phyloP scores from a whole-genome alignment of 2,329 filamentous ascomycete species.

The Metarhizium brunneum region DNA sequence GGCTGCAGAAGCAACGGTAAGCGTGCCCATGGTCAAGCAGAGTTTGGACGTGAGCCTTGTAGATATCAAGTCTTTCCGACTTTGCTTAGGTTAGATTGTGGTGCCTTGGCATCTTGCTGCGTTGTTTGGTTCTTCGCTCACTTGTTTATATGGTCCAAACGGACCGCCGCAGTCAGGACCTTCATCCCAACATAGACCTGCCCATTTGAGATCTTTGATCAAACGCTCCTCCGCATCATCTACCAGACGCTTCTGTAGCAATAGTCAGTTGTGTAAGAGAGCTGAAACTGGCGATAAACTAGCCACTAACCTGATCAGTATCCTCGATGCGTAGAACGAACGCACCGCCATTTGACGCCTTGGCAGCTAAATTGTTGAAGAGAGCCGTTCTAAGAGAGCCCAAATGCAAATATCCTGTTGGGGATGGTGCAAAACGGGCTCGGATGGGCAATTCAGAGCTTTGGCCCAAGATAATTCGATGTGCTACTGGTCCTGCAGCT shows the following conservation, averaged over 20 bases:
- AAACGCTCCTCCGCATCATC: conserved; percentile 69
- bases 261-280: background rate
- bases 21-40: conserved; percentile 65
- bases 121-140: conserved; percentile 25
- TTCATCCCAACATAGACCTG: conserved; percentile 89
- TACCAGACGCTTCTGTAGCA: conserved; percentile 64
- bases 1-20: conserved; percentile 87
- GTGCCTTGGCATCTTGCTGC: background rate
- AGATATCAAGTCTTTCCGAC: conserved; percentile 70
- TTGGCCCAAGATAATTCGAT: conserved; percentile 24
- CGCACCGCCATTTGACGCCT: conserved; percentile 68
- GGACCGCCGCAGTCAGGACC: conserved; percentile 75
- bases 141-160: conserved; percentile 79
- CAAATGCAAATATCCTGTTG: conserved; percentile 86
- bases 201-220: conserved; percentile 76
- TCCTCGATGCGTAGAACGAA: conserved; percentile 91
- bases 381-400: conserved; percentile 86
- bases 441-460: conserved; percentile 44
- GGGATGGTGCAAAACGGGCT: conserved; percentile 86
- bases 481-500: background rate
- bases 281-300: background rate
- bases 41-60: conserved; percentile 58
- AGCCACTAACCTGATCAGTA: conserved; percentile 69
- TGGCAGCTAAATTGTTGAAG: conserved; percentile 92
- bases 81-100: conserved; percentile 23